phyloP scores from a whole-genome alignment of 306 rosid species.

The Styphnolobium japonicum region DNA sequence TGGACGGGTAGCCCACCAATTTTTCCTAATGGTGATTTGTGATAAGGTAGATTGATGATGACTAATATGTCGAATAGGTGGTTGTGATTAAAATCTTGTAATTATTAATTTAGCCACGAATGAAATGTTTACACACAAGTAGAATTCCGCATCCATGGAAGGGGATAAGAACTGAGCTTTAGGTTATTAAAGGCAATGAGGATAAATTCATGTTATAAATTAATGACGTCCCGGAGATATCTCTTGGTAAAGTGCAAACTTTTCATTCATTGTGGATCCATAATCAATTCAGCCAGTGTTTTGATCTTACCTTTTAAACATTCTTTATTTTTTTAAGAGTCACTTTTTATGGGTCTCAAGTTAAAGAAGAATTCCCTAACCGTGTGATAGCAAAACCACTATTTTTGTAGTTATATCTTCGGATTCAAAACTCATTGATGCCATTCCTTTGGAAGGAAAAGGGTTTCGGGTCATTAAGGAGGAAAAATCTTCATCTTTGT shows the following conservation, averaged over 20 bases:
- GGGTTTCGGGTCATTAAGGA: not conserved
- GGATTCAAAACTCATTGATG: not conserved
- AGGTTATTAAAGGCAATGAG: slow-evolving; percentile 3
- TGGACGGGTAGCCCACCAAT: not conserved
- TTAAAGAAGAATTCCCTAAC: not conserved
- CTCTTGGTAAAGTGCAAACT: not conserved
- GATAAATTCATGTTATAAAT: not conserved
- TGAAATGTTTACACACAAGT: not conserved
- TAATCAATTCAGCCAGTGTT: not conserved
- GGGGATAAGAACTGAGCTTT: slow-evolving; percentile 38
- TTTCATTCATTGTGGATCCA: not conserved
- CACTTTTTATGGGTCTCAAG: not conserved
- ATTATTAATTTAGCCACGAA: not conserved
- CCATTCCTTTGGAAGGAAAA: not conserved
- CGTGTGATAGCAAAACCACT: not conserved
- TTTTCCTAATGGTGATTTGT: not conserved
- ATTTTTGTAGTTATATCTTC: not conserved
- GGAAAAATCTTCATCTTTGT: not conserved
- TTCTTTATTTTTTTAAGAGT: not conserved
- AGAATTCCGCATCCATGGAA: not conserved
- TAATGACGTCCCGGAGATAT: not conserved
- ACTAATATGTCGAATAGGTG: not conserved
- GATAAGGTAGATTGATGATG: slow-evolving; percentile 7
- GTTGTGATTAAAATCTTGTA: not conserved
- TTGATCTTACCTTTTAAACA: not conserved